Base-by-base conservation (phyloP, 1,284 basidiomycete genomes). In the Ustilago loliicola region DNA sequence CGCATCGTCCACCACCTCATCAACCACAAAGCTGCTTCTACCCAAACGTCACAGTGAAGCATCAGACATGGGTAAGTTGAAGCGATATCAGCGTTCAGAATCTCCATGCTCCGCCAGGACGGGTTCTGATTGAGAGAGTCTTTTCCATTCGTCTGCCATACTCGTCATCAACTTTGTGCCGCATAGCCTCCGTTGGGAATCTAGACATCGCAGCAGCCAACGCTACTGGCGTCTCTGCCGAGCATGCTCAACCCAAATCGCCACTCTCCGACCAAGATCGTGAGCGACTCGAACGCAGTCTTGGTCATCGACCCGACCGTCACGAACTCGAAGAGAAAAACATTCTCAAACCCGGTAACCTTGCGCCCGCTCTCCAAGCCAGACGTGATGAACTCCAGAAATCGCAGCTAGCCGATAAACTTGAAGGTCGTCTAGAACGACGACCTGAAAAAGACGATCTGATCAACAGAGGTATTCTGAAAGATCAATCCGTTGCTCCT, bases 401-500 rank as follows among this genome's bases (percentile, higher is more conserved):
- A 59, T 61, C 59, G 36, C 78, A 82, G 51, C 62, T 77, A 23
- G 72, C 70, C 45, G 80, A 81, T 60, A 72, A 67, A 32, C 77
- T 83, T 32, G 81, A 80, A 50, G 69, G 73, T 25, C 51, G 68
- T 0, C 61, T 83, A 23, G 81, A 83, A 45, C 64, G 71, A 38
- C 68, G 81, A 7, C 80, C 81, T 21, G 81, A 82, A 29, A 52
- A 62, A 9, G 79, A 80, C 29, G 81, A 83, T 9, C 61, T 83
- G 2, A 66, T 82, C 42, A 52, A 57, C 10, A 50, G 69, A 3
- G 81, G 81, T 13, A 82, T 83, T 51, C 67, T 83, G 34, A 83
- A 81, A 52, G 92, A 92, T 71, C 91, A 92, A 82, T 89, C 89
- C n/a, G 89, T 93, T 34, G 91, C 92, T n/a, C 91, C 91, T 8